phyloP scores from a whole-genome alignment of 495 filamentous ascomycete genomes.

The Jackrogersella minutella region DNA sequence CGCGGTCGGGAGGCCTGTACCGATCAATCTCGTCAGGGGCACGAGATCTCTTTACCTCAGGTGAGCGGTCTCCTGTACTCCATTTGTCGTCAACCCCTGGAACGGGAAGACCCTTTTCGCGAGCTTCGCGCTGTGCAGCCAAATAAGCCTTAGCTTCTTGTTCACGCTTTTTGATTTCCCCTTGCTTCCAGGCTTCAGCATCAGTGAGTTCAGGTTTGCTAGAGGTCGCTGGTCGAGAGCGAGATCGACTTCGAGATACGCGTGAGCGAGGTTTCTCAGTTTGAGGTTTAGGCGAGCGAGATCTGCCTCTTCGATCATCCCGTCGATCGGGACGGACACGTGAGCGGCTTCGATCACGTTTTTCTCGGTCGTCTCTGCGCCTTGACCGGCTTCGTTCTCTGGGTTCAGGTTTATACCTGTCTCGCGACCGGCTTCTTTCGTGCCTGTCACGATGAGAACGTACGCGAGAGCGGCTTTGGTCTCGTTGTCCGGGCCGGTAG shows the following conservation, averaged over 20 bases:
- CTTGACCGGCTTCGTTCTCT: slow-evolving; percentile 54
- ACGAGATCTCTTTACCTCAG: slow-evolving; percentile 54
- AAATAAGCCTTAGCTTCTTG: slow-evolving; percentile 65
- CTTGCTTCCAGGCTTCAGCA: slow-evolving; percentile 59
- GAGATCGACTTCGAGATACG: slow-evolving; percentile 47
- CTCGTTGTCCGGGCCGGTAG: slow-evolving; percentile 44
- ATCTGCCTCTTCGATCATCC: slow-evolving; percentile 43
- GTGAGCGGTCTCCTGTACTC: slow-evolving; percentile 52
- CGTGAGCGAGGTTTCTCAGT: slow-evolving; percentile 41
- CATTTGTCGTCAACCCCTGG: slow-evolving; percentile 56
- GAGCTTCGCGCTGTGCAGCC: slow-evolving; percentile 60
- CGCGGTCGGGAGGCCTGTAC: slow-evolving; percentile 52
- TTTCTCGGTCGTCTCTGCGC: slow-evolving; percentile 40
- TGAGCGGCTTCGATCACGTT: slow-evolving; percentile 43
- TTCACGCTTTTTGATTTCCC: slow-evolving; percentile 63
- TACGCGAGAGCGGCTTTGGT: slow-evolving; percentile 44
- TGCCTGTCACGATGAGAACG: slow-evolving; percentile 38
- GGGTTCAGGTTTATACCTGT: slow-evolving; percentile 46
- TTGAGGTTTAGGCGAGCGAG: slow-evolving; percentile 46
- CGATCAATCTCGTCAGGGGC: slow-evolving; percentile 55
- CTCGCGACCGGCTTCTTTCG: slow-evolving; percentile 42
- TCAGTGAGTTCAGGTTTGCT: slow-evolving; percentile 36
- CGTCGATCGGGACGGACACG: slow-evolving; percentile 32
- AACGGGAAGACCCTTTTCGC: slow-evolving; percentile 58
- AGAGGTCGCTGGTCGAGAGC: slow-evolving; percentile 45